Base-by-base conservation (phyloP, 768 basidiomycete genomes). In the Lactarius quietus region DNA sequence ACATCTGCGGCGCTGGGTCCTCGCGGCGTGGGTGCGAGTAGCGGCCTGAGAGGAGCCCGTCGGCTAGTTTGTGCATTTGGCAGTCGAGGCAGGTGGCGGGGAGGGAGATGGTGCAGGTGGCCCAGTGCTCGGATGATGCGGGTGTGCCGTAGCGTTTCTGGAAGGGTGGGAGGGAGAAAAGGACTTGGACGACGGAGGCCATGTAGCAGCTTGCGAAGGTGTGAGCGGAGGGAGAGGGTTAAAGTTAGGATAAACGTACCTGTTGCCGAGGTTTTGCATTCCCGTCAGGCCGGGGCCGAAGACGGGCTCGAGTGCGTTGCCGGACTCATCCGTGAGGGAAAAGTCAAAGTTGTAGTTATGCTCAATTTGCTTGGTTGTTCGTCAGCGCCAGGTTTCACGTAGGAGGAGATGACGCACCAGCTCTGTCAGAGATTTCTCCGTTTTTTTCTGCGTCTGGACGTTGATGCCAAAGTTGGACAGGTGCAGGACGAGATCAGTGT, bases 361-460 rank as follows among this genome's bases (percentile, higher is more conserved):
- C 73, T 98, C 95, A 70, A 98, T 90, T 90, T 98, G 93, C 93
- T 88, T 57, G 6, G 58, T 39, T 31, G 17, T 29, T 1, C n/a
- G 4, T 15, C 45, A 36, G 45, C 5, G n/a, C 4, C 23, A 10
- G 14, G n/a, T n/a, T n/a, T 8, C 15, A 26, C 66, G 60, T 29
- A 6, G 28, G 48, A 31, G 29, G 3, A 41, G n/a, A 18, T 31
- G 1, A 73, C 85, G 57, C 64, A 95, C 94, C 68, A 99, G 81
- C 73, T 99, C 96, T 0, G 95, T 97, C 88, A 97, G 92, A 62
- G 87, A 93, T 78, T 97, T 98, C 74, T 97, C 94, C 0, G 95
- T 98, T 78, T 98, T 98, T 6, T 78, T 87, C 72, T 92, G 87
- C 0, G 82, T 83, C 41, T 83, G 81, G 1, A 98, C 86, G 66